Conservation (phyloP, 2,329 filamentous ascomycete species). For the Hypocreales sp. region DNA sequence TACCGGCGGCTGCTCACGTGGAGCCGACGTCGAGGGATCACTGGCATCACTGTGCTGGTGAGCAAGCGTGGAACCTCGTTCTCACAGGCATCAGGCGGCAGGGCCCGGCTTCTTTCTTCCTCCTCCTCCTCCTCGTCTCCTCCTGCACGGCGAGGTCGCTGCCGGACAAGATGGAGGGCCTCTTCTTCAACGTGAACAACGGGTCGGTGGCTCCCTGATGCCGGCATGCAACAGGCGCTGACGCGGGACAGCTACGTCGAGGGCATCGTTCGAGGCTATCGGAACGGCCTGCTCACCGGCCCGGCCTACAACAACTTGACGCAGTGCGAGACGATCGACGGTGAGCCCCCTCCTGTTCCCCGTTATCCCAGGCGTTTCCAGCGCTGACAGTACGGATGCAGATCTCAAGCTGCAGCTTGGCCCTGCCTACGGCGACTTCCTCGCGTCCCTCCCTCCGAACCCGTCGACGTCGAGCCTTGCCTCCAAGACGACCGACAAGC, state of each 20-base stretch:
- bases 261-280: slow-evolving; percentile 92
- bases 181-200: slow-evolving; percentile 89
- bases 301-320: slow-evolving; percentile 91
- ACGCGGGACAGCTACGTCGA: slow-evolving; percentile 64
- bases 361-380: no score
- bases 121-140: no score
- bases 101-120: neutral
- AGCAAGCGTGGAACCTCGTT: no score
- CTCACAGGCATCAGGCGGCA: no score
- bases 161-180: slow-evolving; percentile 56
- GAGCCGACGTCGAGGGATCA: no score
- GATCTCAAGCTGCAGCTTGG: slow-evolving; percentile 97
- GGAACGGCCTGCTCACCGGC: slow-evolving; percentile 79
- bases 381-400: no score
- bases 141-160: no score
- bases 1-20: slow-evolving; percentile 11
- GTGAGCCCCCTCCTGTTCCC: slow-evolving; percentile 24
- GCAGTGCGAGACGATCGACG: slow-evolving; percentile 95
- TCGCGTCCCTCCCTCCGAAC: slow-evolving; percentile 84
- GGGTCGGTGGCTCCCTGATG: slow-evolving; percentile 39
- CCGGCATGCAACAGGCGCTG: slow-evolving; percentile 11
- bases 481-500: slow-evolving; percentile 91
- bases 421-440: slow-evolving; percentile 93
- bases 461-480: slow-evolving; percentile 92
- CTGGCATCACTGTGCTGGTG: no score